Evolutionary conservation across 2,329 filamentous ascomycete species (phyloP).

Genomic region (Plectosphaerella plurivora): DNA sequence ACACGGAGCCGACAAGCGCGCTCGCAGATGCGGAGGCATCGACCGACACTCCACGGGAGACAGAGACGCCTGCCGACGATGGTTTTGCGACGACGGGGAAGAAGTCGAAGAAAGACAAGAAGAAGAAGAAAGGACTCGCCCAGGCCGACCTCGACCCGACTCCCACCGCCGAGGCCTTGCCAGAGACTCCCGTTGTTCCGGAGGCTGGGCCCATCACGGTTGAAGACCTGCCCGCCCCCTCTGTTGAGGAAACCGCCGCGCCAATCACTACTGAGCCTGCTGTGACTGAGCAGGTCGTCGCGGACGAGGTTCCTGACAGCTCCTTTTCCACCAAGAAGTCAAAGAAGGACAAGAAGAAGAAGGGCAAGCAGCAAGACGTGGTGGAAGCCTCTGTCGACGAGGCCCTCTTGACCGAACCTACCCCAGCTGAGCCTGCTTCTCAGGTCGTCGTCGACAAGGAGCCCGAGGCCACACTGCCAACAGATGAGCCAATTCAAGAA

Average conservation of each 20-base stretch:
- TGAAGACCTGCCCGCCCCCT: background rate
- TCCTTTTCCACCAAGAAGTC: constrained; percentile 7
- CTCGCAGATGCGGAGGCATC: too few relatives aligned
- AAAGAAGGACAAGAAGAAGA: constrained; percentile 16
- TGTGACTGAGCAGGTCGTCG: background rate
- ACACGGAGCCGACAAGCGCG: background rate
- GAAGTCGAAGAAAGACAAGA: constrained; percentile 32
- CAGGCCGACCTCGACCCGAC: background rate
- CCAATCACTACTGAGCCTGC: background rate
- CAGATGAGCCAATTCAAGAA: too few relatives aligned
- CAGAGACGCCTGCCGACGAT: constrained; percentile 1
- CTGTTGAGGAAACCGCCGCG: background rate
- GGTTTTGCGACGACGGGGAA: constrained; percentile 15
- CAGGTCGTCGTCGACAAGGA: constrained; percentile 4
- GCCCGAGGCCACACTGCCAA: background rate
- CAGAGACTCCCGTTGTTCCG: too few relatives aligned
- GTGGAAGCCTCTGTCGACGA: constrained; percentile 4
- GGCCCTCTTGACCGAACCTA: background rate
- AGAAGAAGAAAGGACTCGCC: constrained; percentile 21
- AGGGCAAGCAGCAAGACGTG: constrained; percentile 14
- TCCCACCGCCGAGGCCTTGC: background rate
- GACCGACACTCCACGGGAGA: too few relatives aligned
- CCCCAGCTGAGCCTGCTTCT: background rate
- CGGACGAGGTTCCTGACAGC: background rate
- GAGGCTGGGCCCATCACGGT: background rate